Percentiles rank a stretch among this genome's conserved stretches.
Conservation (phyloP, 768 basidiomycete genomes). For the Auricularia sp. region DNA sequence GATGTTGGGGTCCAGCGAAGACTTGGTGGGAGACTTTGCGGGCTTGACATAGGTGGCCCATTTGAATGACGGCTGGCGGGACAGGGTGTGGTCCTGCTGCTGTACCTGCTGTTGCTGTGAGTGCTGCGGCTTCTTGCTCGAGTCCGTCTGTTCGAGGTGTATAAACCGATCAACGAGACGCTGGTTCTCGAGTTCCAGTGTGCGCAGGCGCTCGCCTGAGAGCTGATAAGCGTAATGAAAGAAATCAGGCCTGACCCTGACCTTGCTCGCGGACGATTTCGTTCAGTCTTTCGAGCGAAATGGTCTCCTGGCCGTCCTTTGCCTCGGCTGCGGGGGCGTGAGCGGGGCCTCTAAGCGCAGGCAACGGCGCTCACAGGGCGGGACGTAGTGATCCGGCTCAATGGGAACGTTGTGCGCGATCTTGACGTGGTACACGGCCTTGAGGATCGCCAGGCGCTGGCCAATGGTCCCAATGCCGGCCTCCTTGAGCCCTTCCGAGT, state of each 20-base stretch:
- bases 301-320: constrained; percentile 40
- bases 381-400: constrained; percentile 76
- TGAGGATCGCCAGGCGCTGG: constrained; percentile 84
- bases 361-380: constrained; percentile 57
- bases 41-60: constrained; percentile 79
- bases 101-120: not conserved
- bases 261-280: constrained; percentile 67
- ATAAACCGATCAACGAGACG: constrained; percentile 49
- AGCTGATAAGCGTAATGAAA: constrained; percentile 7
- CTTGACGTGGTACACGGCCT: constrained; percentile 86
- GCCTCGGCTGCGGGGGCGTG: constrained; percentile 38
- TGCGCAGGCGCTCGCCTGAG: constrained; percentile 58
- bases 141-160: constrained; percentile 1
- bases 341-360: constrained; percentile 1
- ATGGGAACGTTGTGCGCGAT: constrained; percentile 72
- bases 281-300: constrained; percentile 59
- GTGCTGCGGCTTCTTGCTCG: not conserved
- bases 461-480: constrained; percentile 86
- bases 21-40: constrained; percentile 71
- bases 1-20: constrained; percentile 33
- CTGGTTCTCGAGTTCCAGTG: constrained; percentile 71
- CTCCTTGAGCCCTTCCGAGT: constrained; percentile 75
- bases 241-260: constrained; percentile 20
- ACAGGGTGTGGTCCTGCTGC: constrained; percentile 35
- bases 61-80: constrained; percentile 75